Evolutionary conservation across 2,329 filamentous ascomycete species (phyloP), one percentile per base, ranked within the genome.

Genomic region (Chrysosporium queenslandicum): DNA sequence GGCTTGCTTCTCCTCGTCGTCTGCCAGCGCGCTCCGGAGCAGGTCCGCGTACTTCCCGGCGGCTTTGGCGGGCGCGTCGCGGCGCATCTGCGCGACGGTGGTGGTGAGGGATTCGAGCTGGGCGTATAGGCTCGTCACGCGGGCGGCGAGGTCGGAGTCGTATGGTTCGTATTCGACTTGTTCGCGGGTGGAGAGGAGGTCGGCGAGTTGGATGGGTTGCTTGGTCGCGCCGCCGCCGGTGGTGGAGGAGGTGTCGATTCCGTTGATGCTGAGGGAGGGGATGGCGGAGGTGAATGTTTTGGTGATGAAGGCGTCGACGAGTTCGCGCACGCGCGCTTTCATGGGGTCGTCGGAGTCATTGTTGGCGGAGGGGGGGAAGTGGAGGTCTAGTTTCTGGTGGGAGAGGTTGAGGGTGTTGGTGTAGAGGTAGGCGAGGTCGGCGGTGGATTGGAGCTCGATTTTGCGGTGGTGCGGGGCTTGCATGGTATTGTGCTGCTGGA

Each of bases 401-500:
- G 73, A 72, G 53, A 70, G 63, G 3, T 66, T 63, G 52, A 69
- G 58, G 23, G 72, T 68, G 61, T 75, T 75, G 55, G 64, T 61
- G 56, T 73, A 71, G 45, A 76, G 71, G 54, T 74, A 75, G 50
- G 68, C 70, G 47, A 75, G 69, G 64, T 76, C 73, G 54, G 68
- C 66, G 51, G 72, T 64, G 41, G 73, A 71, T 61, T 76, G 73
- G n/a, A 76, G 68, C 55, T 75, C 73, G 60, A 76, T 69, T 60
- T 74, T 75, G 58, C 73, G 71, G 58, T 75, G 68, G 59, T 73
- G 68, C 40, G 65, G 59, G 55, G 62, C 60, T 50, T 56, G 36
- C 60, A 66, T 65, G 3, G 40, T 43, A 9, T 29, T 27, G 2
- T 12, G 20, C 5, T 16, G n/a, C n/a, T 4, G 39, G 20, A 11